Conservation (phyloP, 2,329 filamentous ascomycete species). For the Aureobasidium vineae region DNA sequence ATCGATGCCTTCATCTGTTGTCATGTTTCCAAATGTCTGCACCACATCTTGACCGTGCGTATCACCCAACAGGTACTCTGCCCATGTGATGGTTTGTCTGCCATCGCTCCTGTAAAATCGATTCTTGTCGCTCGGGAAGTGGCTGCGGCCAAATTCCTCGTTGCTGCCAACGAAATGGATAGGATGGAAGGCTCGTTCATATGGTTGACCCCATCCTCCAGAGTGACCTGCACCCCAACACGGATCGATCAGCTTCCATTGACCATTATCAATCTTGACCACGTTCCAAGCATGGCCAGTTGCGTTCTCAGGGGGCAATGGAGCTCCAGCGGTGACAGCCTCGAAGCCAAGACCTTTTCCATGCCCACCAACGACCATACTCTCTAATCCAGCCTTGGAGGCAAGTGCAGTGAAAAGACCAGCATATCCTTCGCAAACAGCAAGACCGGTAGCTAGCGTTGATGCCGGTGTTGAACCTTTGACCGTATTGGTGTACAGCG, state of each 20-base stretch:
- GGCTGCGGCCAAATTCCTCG: slow-evolving; percentile 74
- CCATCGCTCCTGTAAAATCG: slow-evolving; percentile 77
- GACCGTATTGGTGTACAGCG: slow-evolving; percentile 72
- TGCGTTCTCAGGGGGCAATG: slow-evolving; percentile 59
- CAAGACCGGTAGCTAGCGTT: slow-evolving; percentile 72
- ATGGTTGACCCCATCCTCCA: slow-evolving; percentile 54
- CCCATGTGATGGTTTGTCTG: slow-evolving; percentile 63
- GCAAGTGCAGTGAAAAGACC: slow-evolving; percentile 77
- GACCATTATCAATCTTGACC: slow-evolving; percentile 70
- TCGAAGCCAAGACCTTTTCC: slow-evolving; percentile 81
- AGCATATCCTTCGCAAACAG: slow-evolving; percentile 91
- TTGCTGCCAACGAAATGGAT: slow-evolving; percentile 63
- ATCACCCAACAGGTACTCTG: slow-evolving; percentile 73
- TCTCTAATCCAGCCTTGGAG: slow-evolving; percentile 73
- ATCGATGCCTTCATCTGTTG: slow-evolving; percentile 53
- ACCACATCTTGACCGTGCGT: slow-evolving; percentile 47
- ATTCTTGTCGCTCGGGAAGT: slow-evolving; percentile 68
- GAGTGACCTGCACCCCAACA: slow-evolving; percentile 90
- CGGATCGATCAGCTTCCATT: slow-evolving; percentile 87
- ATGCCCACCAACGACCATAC: slow-evolving; percentile 70
- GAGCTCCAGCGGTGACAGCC: slow-evolving; percentile 61
- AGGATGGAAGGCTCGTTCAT: slow-evolving; percentile 67
- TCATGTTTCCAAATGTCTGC: slow-evolving; percentile 49
- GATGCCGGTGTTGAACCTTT: slow-evolving; percentile 66
- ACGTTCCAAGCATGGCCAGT: slow-evolving; percentile 38